A percentile compares a stretch with the other conserved stretches of the same genome.
Evolutionary conservation across 257 asterid species (phyloP).

Genomic region (Jacaranda copaia): DNA sequence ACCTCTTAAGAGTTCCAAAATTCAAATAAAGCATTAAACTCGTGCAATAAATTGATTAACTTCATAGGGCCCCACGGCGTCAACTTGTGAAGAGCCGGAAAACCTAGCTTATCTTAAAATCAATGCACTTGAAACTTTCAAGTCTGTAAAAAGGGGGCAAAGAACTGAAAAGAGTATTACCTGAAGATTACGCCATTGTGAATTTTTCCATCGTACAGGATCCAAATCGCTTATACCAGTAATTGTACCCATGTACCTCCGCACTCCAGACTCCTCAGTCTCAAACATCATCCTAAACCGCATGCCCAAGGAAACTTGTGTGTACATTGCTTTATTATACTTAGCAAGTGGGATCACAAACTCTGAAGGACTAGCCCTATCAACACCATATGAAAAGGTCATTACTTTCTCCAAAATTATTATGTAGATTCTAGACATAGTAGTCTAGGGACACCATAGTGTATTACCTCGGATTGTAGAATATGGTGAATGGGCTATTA

Average conservation of each 20-base stretch:
- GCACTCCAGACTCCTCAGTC: slow-evolving; percentile 91
- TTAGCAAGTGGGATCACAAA: slow-evolving; percentile 94
- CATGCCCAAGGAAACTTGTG: slow-evolving; percentile 92
- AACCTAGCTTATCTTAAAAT: too few relatives aligned
- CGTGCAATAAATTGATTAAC: too few relatives aligned
- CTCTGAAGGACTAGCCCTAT: slow-evolving; percentile 96
- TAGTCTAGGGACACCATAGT: background rate
- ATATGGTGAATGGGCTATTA: slow-evolving; percentile 87
- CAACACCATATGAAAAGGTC: background rate
- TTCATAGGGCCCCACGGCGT: too few relatives aligned
- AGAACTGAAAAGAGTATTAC: slow-evolving; percentile 41
- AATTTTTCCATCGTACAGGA: slow-evolving; percentile 82
- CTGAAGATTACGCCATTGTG: slow-evolving; percentile 99
- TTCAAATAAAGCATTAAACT: too few relatives aligned
- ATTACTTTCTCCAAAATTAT: background rate
- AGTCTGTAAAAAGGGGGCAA: background rate
- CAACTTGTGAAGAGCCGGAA: too few relatives aligned
- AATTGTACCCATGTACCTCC: slow-evolving; percentile 96
- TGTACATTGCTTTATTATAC: slow-evolving; percentile 86
- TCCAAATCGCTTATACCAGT: slow-evolving; percentile 84
- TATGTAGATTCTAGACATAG: slow-evolving; percentile 1
- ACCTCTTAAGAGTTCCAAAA: too few relatives aligned
- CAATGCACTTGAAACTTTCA: too few relatives aligned
- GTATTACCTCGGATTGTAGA: slow-evolving; percentile 87
- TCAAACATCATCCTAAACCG: slow-evolving; percentile 99